Conservation (phyloP, 169 alveolate genomes). For the Babesia caballi region DNA sequence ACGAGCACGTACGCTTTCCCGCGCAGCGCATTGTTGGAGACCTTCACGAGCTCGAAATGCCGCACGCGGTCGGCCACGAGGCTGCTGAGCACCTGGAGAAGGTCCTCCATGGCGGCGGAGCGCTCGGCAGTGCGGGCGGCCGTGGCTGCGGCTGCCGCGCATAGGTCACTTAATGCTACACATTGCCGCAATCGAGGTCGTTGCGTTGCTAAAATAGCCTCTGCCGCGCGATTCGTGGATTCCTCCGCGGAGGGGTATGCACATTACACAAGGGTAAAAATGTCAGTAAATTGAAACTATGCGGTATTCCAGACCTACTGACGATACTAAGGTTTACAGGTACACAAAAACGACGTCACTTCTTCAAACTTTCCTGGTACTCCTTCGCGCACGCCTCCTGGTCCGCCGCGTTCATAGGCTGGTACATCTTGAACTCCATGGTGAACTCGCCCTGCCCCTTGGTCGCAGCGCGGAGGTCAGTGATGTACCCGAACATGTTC, state of each 20-base stretch:
- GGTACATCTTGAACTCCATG: constrained; percentile 86
- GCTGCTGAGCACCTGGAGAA: constrained; percentile 27
- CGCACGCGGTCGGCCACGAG: constrained; percentile 57
- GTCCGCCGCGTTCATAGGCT: constrained; percentile 74
- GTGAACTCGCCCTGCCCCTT: constrained; percentile 93
- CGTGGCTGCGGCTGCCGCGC: neutral
- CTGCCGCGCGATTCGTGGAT: no score
- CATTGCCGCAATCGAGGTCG: neutral
- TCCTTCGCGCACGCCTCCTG: constrained; percentile 73
- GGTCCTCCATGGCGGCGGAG: constrained; percentile 45
- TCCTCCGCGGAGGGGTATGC: neutral
- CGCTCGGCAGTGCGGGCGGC: neutral
- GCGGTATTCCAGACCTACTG: no score
- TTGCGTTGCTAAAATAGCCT: no score
- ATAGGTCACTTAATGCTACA: neutral
- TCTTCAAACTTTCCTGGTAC: constrained; percentile 14
- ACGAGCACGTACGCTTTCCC: constrained; percentile 46
- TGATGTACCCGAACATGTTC: constrained; percentile 92
- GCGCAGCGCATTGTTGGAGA: constrained; percentile 29
- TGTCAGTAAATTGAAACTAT: no score
- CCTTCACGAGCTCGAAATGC: constrained; percentile 61
- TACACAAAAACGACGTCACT: no score
- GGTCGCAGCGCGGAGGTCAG: constrained; percentile 88
- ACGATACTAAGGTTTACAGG: neutral
- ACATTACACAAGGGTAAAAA: no score